Percentiles rank a stretch among this genome's conserved stretches.
Conservation (phyloP, 495 filamentous ascomycete genomes). For the Usnea hakonensis region DNA sequence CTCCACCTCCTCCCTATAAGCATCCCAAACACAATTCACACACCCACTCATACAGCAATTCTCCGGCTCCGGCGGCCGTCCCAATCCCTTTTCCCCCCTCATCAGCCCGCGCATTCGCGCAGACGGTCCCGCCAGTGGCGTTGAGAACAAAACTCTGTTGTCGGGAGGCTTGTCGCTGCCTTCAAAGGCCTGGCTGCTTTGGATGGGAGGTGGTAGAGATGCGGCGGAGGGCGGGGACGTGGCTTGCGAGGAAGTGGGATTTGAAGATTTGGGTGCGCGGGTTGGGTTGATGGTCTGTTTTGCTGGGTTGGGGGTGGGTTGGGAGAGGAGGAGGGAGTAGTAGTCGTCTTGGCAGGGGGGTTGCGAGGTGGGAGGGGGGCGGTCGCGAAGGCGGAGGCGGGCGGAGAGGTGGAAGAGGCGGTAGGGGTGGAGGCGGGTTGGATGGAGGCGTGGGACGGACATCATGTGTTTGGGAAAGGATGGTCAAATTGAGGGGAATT, state of each 20-base stretch:
- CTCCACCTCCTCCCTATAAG: slow-evolving; percentile 82
- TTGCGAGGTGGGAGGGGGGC: background rate
- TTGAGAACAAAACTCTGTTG: slow-evolving; percentile 68
- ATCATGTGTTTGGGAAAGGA: background rate
- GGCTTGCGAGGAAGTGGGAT: slow-evolving; percentile 13
- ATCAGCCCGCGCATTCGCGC: slow-evolving; percentile 39
- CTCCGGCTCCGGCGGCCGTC: slow-evolving; percentile 78
- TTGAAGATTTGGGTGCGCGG: slow-evolving; percentile 6
- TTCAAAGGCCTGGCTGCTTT: slow-evolving; percentile 1
- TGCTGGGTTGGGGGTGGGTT: slow-evolving; percentile 7
- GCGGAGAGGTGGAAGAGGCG: slow-evolving; percentile 19
- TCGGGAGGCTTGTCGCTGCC: slow-evolving; percentile 28
- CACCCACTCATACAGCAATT: slow-evolving; percentile 99
- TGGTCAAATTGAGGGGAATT: background rate
- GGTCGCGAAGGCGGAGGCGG: slow-evolving; percentile 13
- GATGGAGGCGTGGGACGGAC: slow-evolving; percentile 1
- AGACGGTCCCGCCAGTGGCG: slow-evolving; percentile 62
- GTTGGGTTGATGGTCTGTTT: slow-evolving; percentile 4
- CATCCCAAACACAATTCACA: slow-evolving; percentile 96
- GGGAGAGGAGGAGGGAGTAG: slow-evolving; percentile 23
- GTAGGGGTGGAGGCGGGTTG: slow-evolving; percentile 7
- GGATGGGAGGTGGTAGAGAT: background rate
- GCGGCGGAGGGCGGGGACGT: slow-evolving; percentile 9
- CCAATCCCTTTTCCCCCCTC: slow-evolving; percentile 46
- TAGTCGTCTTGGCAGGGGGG: slow-evolving; percentile 25